Evolutionary conservation across 2,329 filamentous ascomycete genomes (phyloP).

Genomic region (Aspergillus quadricinctus): DNA sequence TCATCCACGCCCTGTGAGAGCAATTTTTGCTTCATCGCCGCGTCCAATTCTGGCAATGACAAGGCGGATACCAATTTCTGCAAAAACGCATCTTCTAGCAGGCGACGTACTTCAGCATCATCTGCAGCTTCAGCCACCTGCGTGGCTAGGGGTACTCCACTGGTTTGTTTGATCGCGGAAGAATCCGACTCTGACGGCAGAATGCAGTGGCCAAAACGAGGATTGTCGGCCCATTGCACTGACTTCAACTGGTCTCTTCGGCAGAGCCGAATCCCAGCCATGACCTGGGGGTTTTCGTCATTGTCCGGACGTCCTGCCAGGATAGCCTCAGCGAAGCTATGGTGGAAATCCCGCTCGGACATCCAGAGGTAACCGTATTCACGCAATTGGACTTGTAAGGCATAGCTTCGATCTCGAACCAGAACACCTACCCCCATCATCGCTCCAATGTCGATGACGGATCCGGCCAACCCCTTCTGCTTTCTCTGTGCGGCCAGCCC

Average conservation of each 20-base stretch:
- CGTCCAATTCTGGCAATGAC: too few species aligned
- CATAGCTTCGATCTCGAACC: not conserved
- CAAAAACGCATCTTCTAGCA: too few species aligned
- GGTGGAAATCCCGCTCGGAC: constrained; percentile 29
- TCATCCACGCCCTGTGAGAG: constrained; percentile 1
- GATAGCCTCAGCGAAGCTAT: constrained; percentile 29
- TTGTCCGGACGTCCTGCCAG: constrained; percentile 17
- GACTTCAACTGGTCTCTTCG: not conserved
- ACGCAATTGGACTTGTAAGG: not conserved
- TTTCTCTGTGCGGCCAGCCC: constrained; percentile 2
- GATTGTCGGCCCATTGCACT: not conserved
- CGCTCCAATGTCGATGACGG: constrained; percentile 4
- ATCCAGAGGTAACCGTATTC: constrained; percentile 12
- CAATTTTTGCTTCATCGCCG: not conserved
- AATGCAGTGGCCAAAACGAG: not conserved
- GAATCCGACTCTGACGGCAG: not conserved
- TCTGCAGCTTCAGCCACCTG: not conserved
- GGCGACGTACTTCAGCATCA: not conserved
- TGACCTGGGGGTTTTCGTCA: not conserved
- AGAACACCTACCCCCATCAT: constrained; percentile 2
- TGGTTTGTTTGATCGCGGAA: too few species aligned
- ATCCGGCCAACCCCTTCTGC: constrained; percentile 5
- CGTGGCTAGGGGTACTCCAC: not conserved
- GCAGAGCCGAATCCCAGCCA: constrained; percentile 2
- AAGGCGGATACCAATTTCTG: too few species aligned